phyloP scores from a whole-genome alignment of 176 grass and related monocot species.

The Melocanna baccifera region DNA sequence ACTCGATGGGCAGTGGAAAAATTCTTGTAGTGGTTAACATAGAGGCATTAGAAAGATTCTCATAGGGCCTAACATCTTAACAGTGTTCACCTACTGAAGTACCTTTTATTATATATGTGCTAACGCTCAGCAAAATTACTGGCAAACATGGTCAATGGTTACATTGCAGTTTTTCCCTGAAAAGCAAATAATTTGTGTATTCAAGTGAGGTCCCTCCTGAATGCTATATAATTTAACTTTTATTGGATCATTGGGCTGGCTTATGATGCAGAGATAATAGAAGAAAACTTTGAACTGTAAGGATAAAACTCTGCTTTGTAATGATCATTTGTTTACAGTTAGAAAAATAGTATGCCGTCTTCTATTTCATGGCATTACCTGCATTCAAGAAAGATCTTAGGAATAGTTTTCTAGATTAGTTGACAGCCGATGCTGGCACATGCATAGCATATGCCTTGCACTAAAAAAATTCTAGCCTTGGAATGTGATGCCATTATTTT shows the following conservation, averaged over 20 bases:
- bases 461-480: background rate
- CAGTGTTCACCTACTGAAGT: background rate
- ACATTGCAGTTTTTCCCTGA: background rate
- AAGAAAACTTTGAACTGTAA: constrained; percentile 8
- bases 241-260: background rate
- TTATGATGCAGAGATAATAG: background rate
- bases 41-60: background rate
- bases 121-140: background rate
- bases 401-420: background rate
- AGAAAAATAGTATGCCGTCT: background rate
- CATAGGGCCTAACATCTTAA: background rate
- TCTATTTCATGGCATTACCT: constrained; percentile 4
- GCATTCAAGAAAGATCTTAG: background rate
- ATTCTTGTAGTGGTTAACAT: background rate
- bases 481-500: constrained; percentile 20
- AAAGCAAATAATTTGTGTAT: background rate
- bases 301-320: background rate
- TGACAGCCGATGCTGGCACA: background rate
- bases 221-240: constrained; percentile 13
- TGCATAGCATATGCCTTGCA: background rate
- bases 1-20: background rate
- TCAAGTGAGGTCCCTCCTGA: background rate
- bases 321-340: background rate
- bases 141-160: background rate
- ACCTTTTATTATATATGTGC: background rate